Conservation (phyloP, 805 yeast genomes). For the Ogataea saltuana region DNA sequence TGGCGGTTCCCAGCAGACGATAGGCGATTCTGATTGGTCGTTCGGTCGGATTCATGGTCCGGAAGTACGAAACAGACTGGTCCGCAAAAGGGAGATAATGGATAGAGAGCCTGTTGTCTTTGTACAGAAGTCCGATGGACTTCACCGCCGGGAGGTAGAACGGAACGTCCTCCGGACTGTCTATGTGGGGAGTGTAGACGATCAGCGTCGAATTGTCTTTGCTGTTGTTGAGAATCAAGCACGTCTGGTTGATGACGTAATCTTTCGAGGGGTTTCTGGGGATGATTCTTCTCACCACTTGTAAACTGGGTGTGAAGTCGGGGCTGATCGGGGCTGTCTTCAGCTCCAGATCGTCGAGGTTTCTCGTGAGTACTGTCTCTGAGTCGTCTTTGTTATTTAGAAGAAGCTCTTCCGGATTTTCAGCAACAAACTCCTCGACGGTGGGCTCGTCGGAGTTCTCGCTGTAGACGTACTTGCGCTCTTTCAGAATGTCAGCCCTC, state of each 20-base stretch:
- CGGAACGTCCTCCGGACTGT: conserved; percentile 62
- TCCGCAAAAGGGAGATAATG: conserved; percentile 69
- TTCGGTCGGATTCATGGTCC: conserved; percentile 45
- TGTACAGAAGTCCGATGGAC: conserved; percentile 70
- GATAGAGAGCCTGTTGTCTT: conserved; percentile 53
- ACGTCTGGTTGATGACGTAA: conserved; percentile 79
- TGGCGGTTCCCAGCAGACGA: conserved; percentile 74
- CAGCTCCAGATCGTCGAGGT: conserved; percentile 45
- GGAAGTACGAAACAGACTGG: conserved; percentile 29
- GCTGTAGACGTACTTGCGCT: conserved; percentile 42
- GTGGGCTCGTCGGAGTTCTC: conserved; percentile 33
- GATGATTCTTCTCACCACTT: conserved; percentile 78
- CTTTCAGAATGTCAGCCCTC: conserved; percentile 78
- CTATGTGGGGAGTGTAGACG: conserved; percentile 77
- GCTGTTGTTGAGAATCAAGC: conserved; percentile 48
- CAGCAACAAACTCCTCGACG: conserved; percentile 28
- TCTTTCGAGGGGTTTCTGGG: conserved; percentile 92
- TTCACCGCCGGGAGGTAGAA: conserved; percentile 86
- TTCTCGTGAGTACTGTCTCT: conserved; percentile 26
- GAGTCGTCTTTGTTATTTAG: conserved; percentile 17
- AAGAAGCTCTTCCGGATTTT: conserved; percentile 37
- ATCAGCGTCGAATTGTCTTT: conserved; percentile 50
- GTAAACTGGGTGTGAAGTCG: conserved; percentile 40
- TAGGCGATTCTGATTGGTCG: conserved; percentile 81
- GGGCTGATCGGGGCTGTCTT: conserved; percentile 36